A percentile compares a stretch with the other conserved stretches of the same genome.
phyloP scores from a whole-genome alignment of 352 stramenopile genomes.

The Thraustochytrium striatum region DNA sequence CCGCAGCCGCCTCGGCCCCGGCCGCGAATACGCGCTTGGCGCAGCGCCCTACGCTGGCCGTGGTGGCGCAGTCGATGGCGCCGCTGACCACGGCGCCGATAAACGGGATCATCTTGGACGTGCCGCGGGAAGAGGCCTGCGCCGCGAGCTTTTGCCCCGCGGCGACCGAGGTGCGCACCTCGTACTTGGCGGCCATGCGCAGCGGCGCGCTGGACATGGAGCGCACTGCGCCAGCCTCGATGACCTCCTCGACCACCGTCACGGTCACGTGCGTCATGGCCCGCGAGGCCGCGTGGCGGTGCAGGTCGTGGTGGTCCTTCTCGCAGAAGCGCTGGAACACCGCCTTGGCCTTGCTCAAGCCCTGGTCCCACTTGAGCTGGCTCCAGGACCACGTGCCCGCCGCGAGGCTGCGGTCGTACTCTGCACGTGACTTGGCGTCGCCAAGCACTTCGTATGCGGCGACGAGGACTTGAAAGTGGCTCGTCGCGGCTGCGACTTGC shows the following conservation, averaged over 20 bases:
- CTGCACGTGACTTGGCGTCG: slow-evolving; percentile 64
- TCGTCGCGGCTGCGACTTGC: slow-evolving; percentile 78
- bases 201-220: background rate
- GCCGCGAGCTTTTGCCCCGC: background rate
- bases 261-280: background rate
- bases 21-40: background rate
- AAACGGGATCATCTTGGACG: slow-evolving; percentile 3
- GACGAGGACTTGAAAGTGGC: slow-evolving; percentile 88
- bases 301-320: slow-evolving; percentile 6
- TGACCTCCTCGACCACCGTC: background rate
- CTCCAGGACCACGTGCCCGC: background rate
- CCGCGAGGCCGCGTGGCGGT: background rate
- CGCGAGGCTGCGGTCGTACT: background rate
- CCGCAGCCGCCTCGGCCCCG: no score
- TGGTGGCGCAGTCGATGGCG: slow-evolving; percentile 10
- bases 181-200: background rate
- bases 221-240: no score
- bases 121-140: background rate
- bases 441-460: slow-evolving; percentile 90
- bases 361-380: background rate
- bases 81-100: background rate
- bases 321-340: background rate
- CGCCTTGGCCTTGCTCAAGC: background rate
- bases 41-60: background rate
- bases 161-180: background rate